A percentile compares a stretch with the other conserved stretches of the same genome.
phyloP scores from a whole-genome alignment of 331 rosid genomes.

The Saraca asoca region DNA sequence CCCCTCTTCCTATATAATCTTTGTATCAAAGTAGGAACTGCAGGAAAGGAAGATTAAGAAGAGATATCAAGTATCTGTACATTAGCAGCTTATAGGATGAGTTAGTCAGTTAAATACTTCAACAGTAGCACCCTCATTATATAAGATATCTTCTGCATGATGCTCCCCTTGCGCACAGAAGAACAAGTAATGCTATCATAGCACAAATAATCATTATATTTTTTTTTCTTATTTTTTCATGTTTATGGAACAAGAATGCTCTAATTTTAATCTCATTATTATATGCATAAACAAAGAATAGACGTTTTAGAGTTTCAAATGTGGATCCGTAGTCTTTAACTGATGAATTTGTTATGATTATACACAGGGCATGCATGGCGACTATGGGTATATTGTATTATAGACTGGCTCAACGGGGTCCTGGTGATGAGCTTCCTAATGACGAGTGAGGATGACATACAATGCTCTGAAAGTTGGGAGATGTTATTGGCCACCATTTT shows the following conservation, averaged over 20 bases:
- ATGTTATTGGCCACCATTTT: constrained; percentile 33
- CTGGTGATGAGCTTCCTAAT: constrained; percentile 58
- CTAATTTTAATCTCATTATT: no score
- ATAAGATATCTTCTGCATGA: no score
- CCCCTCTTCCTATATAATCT: constrained; percentile 18
- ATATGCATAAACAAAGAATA: neutral
- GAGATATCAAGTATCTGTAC: constrained; percentile 6
- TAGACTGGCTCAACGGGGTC: constrained; percentile 85
- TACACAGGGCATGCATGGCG: constrained; percentile 98
- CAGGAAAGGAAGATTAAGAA: constrained; percentile 13
- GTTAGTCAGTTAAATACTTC: no score
- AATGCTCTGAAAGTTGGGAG: constrained; percentile 36
- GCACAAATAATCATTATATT: no score
- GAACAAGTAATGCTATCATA: no score
- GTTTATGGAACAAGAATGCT: no score
- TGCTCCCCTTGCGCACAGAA: no score
- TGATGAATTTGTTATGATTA: constrained; percentile 36
- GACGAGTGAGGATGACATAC: constrained; percentile 54
- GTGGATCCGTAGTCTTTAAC: constrained; percentile 17
- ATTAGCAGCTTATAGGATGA: no score
- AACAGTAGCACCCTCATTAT: no score
- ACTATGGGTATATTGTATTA: constrained; percentile 99
- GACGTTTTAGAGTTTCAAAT: constrained; percentile 4
- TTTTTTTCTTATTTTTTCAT: no score
- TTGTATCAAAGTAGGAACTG: constrained; percentile 23